Conservation (phyloP, 2,329 filamentous ascomycete species). For the Pezicula radicicola region DNA sequence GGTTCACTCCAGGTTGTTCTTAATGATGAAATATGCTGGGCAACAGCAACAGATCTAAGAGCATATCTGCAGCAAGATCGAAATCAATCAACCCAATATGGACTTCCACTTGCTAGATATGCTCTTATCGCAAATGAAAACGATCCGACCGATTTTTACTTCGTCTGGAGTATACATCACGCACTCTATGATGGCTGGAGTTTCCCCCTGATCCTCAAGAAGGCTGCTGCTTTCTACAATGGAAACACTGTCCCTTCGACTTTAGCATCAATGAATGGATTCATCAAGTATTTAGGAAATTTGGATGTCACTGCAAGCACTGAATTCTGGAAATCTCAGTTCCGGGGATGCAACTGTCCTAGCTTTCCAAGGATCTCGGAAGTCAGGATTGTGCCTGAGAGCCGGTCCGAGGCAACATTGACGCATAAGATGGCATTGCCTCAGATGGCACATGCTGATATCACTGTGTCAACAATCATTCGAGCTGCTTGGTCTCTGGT, state of each 20-base stretch:
- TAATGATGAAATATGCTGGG: background rate
- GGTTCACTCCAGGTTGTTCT: background rate
- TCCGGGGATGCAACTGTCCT: slow-evolving; percentile 27
- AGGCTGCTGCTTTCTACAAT: background rate
- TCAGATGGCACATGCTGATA: background rate
- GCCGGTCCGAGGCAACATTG: background rate
- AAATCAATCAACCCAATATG: background rate
- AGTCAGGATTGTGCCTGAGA: background rate
- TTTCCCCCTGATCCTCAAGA: background rate
- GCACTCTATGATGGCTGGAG: slow-evolving; percentile 3
- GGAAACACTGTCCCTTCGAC: too few relatives aligned
- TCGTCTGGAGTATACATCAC: background rate
- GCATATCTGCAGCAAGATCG: background rate
- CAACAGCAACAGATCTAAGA: background rate
- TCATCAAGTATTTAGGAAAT: background rate
- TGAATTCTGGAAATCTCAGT: background rate
- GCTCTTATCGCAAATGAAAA: background rate
- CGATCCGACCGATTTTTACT: background rate
- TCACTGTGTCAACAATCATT: slow-evolving; percentile 41
- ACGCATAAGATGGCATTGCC: background rate
- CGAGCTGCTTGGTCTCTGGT: slow-evolving; percentile 35
- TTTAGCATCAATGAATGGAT: background rate
- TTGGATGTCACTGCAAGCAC: background rate
- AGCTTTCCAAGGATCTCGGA: too few relatives aligned
- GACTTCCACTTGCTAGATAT: background rate